phyloP scores from a whole-genome alignment of 352 stramenopile species.

The Phytophthora ohioensis region DNA sequence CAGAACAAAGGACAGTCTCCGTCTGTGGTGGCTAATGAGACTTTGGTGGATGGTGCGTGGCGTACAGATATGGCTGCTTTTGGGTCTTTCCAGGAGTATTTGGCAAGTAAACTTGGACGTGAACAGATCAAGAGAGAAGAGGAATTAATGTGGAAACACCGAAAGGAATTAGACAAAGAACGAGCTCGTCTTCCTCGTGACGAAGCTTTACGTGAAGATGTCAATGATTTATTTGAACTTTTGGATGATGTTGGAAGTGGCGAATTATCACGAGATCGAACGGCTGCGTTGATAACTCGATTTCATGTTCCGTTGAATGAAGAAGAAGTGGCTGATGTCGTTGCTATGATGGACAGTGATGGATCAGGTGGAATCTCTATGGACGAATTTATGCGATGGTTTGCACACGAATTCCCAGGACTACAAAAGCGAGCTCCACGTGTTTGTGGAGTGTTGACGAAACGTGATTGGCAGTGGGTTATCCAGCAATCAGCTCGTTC shows the following conservation, averaged over 20 bases:
- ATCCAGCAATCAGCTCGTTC: slow-evolving; percentile 62
- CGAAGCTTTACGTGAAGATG: slow-evolving; percentile 61
- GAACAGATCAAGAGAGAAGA: slow-evolving; percentile 66
- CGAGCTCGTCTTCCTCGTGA: slow-evolving; percentile 46
- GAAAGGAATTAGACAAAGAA: slow-evolving; percentile 46
- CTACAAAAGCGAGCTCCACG: slow-evolving; percentile 55
- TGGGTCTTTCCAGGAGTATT: slow-evolving; percentile 62
- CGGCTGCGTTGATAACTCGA: slow-evolving; percentile 55
- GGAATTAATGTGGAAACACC: slow-evolving; percentile 44
- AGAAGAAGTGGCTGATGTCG: slow-evolving; percentile 68
- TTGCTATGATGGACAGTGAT: slow-evolving; percentile 87
- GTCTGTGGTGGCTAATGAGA: background rate
- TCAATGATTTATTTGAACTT: slow-evolving; percentile 76
- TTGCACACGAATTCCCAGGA: slow-evolving; percentile 62
- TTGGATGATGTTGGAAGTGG: slow-evolving; percentile 60
- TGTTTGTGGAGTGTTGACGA: slow-evolving; percentile 65
- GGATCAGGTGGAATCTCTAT: slow-evolving; percentile 72
- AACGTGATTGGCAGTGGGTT: slow-evolving; percentile 71
- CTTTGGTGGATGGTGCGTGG: slow-evolving; percentile 31
- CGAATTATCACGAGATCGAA: slow-evolving; percentile 60
- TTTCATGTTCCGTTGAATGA: slow-evolving; percentile 66
- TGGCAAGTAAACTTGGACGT: slow-evolving; percentile 54
- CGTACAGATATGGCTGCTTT: slow-evolving; percentile 67
- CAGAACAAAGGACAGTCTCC: slow-evolving; percentile 30
- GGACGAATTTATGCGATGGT: slow-evolving; percentile 73